Conservation (phyloP, 257 asterid species). For the Mitragyna speciosa region DNA sequence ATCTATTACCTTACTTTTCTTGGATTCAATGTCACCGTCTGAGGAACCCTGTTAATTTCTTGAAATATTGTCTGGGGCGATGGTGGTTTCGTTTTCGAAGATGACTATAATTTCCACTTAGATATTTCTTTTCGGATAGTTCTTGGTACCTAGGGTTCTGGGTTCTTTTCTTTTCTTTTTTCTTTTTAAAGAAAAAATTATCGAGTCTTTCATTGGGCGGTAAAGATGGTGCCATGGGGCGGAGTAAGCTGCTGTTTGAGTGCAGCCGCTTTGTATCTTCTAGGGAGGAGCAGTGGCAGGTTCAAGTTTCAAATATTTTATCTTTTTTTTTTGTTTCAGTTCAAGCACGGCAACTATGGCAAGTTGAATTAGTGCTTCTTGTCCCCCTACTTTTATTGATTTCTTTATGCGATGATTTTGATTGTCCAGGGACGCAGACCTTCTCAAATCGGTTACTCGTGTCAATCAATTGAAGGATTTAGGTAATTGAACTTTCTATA, state of each 20-base stretch:
- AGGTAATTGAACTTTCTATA: constrained; percentile 45
- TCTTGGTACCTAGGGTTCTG: constrained; percentile 6
- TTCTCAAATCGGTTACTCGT: constrained; percentile 77
- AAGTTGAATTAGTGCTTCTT: background rate
- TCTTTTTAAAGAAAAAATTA: background rate
- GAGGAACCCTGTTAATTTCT: background rate
- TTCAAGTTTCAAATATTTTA: constrained; percentile 10
- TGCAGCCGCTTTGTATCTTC: constrained; percentile 95
- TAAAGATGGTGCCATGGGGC: constrained; percentile 75
- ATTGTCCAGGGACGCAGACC: constrained; percentile 73
- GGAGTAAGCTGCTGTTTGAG: constrained; percentile 91
- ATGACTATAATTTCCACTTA: background rate
- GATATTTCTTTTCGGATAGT: background rate
- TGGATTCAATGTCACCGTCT: too few relatives aligned
- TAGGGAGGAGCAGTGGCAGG: constrained; percentile 98
- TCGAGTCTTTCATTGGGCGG: background rate
- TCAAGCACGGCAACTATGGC: background rate
- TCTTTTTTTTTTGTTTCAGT: background rate
- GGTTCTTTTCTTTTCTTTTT: background rate
- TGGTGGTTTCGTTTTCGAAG: background rate
- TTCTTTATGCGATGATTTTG: background rate
- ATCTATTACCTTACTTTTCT: too few relatives aligned
- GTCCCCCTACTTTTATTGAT: background rate
- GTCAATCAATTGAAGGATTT: constrained; percentile 90
- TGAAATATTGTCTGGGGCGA: background rate